Evolutionary conservation across 2,329 filamentous ascomycete genomes (phyloP), one percentile per base, ranked within the genome.

Genomic region (Tolypocladium guangdongense): DNA sequence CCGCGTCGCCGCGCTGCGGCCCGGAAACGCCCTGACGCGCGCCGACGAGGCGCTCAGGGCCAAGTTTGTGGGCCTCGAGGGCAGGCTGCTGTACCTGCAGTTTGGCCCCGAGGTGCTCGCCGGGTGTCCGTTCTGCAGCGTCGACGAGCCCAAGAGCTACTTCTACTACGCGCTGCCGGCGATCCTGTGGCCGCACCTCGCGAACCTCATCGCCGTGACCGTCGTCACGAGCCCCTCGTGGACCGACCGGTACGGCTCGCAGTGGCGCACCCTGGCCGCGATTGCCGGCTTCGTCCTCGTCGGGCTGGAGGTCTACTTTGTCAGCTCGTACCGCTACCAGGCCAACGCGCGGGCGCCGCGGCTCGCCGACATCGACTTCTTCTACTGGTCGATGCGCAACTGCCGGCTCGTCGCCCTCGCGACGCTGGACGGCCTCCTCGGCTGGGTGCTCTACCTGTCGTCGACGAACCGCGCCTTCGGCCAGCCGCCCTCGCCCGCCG

Each of bases 381-480:
- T 87, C 65, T 83, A 81, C 77, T 93, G 88, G 88, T 76, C 76
- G 30, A 69, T 85, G 58, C 80, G 83, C 2, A 71, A 81, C 1
- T 73, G 79, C 52, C 84, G 93, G 2, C 78, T 79, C 33, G 60
- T 88, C 16, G 73, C 70, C 1, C 80, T 96, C 3, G 84, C 83
- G 0, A 59, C 74, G 0, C 75, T 90, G 24, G 85, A 97, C 64
- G 75, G 69, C 0, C 53, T 75, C 0, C 69, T 93, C 0, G 88
- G 82, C 0, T 77, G 73, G 51, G 67, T 86, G 4, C 73, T 96
- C 38, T 96, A 85, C 71, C 75, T 93, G 4, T 84, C 86, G 3
- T 81, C 83, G 18, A 96, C 93, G 5, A 86, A 91, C 63, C 83
- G 90, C 22, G 86, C 87, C 55, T 88, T 95, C 59, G 79, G 82